Percentiles rank a stretch among this genome's conserved stretches.
These are phyloP conservation scores for Papiliotrema flavescens DNA, from an alignment of 1,284 basidiomycete genomes.

Conservation along the genomic window DNA sequence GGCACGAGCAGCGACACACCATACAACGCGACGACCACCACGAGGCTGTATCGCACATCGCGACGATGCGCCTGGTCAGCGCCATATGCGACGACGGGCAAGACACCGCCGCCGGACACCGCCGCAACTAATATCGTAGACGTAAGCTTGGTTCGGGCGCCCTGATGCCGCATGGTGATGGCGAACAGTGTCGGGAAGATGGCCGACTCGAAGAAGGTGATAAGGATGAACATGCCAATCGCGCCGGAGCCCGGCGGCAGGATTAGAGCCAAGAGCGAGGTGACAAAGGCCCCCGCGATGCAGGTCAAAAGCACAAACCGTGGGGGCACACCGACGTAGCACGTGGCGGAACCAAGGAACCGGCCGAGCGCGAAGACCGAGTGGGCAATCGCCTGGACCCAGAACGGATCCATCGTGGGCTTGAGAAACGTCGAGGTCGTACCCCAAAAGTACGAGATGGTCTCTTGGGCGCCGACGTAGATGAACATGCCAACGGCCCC, in stretches of 20 bases:
- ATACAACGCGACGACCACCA: slow-evolving; percentile 21
- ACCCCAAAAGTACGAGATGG: slow-evolving; percentile 36
- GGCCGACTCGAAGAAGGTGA: slow-evolving; percentile 42
- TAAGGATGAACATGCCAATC: slow-evolving; percentile 29
- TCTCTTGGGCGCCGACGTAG: slow-evolving; percentile 46
- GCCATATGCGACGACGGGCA: slow-evolving; percentile 33
- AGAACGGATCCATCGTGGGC: slow-evolving; percentile 24
- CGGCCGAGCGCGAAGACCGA: slow-evolving; percentile 35
- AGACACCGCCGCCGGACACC: slow-evolving; percentile 31
- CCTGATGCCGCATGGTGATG: slow-evolving; percentile 39
- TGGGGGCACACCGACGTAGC: slow-evolving; percentile 38
- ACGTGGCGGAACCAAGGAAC: slow-evolving; percentile 32
- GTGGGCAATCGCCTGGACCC: slow-evolving; percentile 31
- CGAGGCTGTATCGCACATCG: slow-evolving; percentile 14
- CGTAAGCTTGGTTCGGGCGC: slow-evolving; percentile 35
- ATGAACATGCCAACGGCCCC: slow-evolving; percentile 33
- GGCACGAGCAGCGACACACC: slow-evolving; percentile 24
- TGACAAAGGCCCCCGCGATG: slow-evolving; percentile 32
- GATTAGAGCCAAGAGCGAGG: slow-evolving; percentile 28
- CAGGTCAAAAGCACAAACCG: slow-evolving; percentile 33
- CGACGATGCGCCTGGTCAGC: slow-evolving; percentile 3
- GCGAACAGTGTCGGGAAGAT: slow-evolving; percentile 47
- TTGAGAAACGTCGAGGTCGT: slow-evolving; percentile 15
- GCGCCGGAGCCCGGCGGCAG: slow-evolving; percentile 25
- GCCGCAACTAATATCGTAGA: slow-evolving; percentile 32